phyloP scores from a whole-genome alignment of 768 basidiomycete species.

The Myochromella boudieri region DNA sequence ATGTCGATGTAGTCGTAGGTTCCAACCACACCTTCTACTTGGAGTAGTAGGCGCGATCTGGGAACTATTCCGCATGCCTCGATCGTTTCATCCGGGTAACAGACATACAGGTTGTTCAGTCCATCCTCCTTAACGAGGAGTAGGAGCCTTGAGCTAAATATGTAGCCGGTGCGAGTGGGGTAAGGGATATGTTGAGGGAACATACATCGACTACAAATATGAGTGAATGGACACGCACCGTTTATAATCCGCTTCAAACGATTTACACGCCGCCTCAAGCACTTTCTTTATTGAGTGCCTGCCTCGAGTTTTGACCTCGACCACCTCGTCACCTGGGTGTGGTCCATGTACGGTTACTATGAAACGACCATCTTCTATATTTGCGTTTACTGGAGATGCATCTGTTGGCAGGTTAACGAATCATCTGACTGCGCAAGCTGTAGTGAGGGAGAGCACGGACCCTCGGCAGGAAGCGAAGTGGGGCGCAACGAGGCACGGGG shows the following conservation, averaged over 20 bases:
- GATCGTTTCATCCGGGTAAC: slow-evolving; percentile 14
- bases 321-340: slow-evolving; percentile 13
- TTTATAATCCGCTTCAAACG: slow-evolving; percentile 32
- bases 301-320: slow-evolving; percentile 43
- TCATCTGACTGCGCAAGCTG: background rate
- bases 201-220: background rate
- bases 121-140: slow-evolving; percentile 6
- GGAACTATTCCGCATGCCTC: slow-evolving; percentile 8
- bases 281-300: slow-evolving; percentile 41
- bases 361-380: slow-evolving; percentile 27
- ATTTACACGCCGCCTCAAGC: slow-evolving; percentile 37
- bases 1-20: too few species aligned
- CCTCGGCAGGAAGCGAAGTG: background rate
- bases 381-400: background rate
- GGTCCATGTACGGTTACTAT: slow-evolving; percentile 27
- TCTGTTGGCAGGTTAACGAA: slow-evolving; percentile 2
- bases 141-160: slow-evolving; percentile 12
- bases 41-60: slow-evolving; percentile 4
- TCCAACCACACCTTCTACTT: background rate
- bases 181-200: background rate
- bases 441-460: background rate
- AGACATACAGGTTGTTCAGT: slow-evolving; percentile 1
- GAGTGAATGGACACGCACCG: slow-evolving; percentile 19
- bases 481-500: background rate
- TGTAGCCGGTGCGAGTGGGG: background rate